Evolutionary conservation across 768 basidiomycete species (phyloP).

Genomic region (Suillus discolor): DNA sequence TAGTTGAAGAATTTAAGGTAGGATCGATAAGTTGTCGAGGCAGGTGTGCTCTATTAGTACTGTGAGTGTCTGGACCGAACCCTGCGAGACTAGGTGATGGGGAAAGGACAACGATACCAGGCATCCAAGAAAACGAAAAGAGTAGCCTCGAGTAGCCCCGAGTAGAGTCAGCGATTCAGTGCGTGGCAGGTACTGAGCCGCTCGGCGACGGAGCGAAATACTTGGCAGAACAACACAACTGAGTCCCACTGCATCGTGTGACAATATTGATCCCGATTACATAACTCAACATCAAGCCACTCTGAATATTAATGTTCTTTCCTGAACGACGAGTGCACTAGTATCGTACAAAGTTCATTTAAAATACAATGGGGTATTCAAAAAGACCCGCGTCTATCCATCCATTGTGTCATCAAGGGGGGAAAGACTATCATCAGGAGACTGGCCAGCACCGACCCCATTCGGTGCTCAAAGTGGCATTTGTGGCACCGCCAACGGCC

Average conservation of each 20-base stretch:
- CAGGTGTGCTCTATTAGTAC: constrained; percentile 14
- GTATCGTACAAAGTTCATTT: not conserved
- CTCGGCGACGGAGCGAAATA: constrained; percentile 3
- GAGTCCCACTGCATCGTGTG: not conserved
- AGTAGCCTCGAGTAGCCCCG: not conserved
- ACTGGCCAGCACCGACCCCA: not conserved
- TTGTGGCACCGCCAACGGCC: constrained; percentile 44
- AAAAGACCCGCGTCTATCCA: not conserved
- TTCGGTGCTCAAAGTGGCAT: constrained; percentile 36
- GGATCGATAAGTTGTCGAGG: constrained; percentile 13
- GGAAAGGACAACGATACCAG: constrained; percentile 43
- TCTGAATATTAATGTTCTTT: not conserved
- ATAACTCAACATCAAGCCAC: not conserved
- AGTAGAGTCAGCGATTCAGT: constrained; percentile 6
- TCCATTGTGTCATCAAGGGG: constrained; percentile 4
- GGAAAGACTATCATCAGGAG: constrained; percentile 2
- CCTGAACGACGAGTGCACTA: not conserved
- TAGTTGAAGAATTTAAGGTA: constrained; percentile 25
- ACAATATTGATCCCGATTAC: not conserved
- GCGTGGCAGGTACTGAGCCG: constrained; percentile 8
- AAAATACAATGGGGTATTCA: not conserved
- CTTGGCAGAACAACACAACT: constrained; percentile 13
- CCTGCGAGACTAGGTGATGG: constrained; percentile 30
- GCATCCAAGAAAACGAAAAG: constrained; percentile 36
- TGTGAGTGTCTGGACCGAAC: constrained; percentile 31